Conservation (phyloP, 257 asterid genomes). For the Solanum pennellii region DNA sequence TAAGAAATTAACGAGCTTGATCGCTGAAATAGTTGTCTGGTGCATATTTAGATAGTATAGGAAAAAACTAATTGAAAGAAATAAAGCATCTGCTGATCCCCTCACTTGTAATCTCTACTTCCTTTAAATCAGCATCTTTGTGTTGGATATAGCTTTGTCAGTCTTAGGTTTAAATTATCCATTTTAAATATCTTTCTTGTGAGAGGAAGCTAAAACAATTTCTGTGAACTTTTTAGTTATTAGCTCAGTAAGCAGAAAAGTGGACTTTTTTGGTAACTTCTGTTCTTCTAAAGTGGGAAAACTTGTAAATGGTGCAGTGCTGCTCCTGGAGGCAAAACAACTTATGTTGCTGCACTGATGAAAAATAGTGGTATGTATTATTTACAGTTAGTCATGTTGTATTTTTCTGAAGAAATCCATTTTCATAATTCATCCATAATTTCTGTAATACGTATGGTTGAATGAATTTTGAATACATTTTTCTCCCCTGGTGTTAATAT, state of each 20-base stretch:
- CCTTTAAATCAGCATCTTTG: neutral
- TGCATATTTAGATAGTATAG: neutral
- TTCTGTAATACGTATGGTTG: neutral
- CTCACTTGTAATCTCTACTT: neutral
- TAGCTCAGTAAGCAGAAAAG: neutral
- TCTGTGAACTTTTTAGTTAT: neutral
- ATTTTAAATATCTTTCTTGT: neutral
- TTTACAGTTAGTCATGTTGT: neutral
- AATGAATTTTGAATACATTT: neutral
- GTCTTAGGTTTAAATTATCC: neutral
- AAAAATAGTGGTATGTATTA: constrained; percentile 72
- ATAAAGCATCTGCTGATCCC: neutral
- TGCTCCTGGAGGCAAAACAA: constrained; percentile 99
- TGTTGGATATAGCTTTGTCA: neutral
- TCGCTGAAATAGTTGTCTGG: neutral
- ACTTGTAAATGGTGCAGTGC: constrained; percentile 46
- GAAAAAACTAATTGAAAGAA: neutral
- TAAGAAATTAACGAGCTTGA: neutral
- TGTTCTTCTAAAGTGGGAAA: constrained; percentile 10
- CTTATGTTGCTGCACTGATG: constrained; percentile 90
- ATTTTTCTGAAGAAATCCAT: neutral
- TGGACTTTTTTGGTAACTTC: neutral
- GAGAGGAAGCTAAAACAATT: neutral
- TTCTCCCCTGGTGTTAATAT: neutral
- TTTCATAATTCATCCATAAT: neutral